Base-by-base conservation (phyloP, 768 basidiomycete genomes). In the Dictyophora rubrovolvata region DNA sequence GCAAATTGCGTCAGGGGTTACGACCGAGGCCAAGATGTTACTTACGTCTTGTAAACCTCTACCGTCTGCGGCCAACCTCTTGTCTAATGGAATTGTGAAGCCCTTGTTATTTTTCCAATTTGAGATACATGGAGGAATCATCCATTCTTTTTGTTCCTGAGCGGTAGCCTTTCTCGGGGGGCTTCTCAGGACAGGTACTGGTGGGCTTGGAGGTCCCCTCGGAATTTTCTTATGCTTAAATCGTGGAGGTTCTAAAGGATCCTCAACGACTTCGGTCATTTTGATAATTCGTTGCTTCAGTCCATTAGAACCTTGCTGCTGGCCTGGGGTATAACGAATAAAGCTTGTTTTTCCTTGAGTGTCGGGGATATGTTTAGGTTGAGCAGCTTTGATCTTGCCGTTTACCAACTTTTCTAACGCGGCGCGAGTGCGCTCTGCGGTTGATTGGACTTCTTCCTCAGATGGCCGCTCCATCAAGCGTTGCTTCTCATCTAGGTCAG, bases 71-170 rank as follows among this genome's bases (percentile, higher is more conserved):
- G 96, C 96, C 55, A 99, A 76, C 63, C 95, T 89, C 75, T 99
- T 98, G 69, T 98, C 96, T 35, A 98, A 79, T 37, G 96, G 95
- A 67, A 98, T 97, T 1, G 96, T 98, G 71, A 94, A 99, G 80
- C 96, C 96, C 74, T 98, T 99, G 84, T 98, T 97, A 77, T 99
- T 99, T 77, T 99, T 99, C 96, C 96, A 99, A 73, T 99, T 99
- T 23, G 92, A 95, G 61, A 99, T 97, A 71, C 95, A 98, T 17
- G 96, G 96, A 17, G 96, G 96, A 59, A 99, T 97, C 93, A 97
- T 96, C 96, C 96, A 98, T 67, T 98, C 96, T 74, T 98, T 99
- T 74, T 97, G 95, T 69, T 99, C 96, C 57, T 92, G 89, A 8
- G 90, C 89, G 0, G 95, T 95, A 3, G 93, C 94, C 67, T 96